Conservation (phyloP, 2,329 filamentous ascomycete genomes). For the Chaetomiaceae sp. region DNA sequence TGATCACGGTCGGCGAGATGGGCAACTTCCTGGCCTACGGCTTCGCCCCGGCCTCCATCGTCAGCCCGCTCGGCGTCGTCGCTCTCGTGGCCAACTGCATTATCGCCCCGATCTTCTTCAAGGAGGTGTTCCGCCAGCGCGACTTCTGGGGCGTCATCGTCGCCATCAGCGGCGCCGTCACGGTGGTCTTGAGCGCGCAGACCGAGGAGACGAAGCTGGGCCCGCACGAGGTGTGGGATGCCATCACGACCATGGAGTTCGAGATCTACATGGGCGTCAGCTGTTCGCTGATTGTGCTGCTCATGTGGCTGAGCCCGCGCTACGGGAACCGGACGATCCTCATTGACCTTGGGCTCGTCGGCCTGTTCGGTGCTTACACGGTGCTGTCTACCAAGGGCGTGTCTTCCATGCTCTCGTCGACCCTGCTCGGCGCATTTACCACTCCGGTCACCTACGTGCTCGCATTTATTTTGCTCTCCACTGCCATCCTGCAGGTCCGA, state of each 20-base stretch:
- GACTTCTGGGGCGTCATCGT: conserved; percentile 88
- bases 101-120: conserved; percentile 89
- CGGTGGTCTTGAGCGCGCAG: conserved; percentile 87
- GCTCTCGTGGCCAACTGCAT: conserved; percentile 95
- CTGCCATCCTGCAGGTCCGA: conserved; percentile 93
- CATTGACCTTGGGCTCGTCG: conserved; percentile 89
- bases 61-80: conserved; percentile 94
- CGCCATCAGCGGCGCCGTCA: conserved; percentile 81
- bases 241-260: conserved; percentile 85
- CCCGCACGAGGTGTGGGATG: conserved; percentile 81
- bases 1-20: conserved; percentile 90
- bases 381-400: conserved; percentile 94
- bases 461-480: conserved; percentile 71
- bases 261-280: conserved; percentile 85
- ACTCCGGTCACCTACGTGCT: conserved; percentile 90
- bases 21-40: conserved; percentile 97
- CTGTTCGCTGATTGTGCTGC: conserved; percentile 62
- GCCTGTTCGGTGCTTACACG: conserved; percentile 94
- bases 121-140: conserved; percentile 78
- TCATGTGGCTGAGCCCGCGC: conserved; percentile 77
- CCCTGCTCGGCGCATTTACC: conserved; percentile 79
- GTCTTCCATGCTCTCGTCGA: conserved; percentile 89
- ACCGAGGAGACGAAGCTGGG: conserved; percentile 86
- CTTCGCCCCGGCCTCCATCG: conserved; percentile 95
- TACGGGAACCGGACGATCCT: conserved; percentile 85